Conservation (phyloP, 306 rosid genomes). For the Corylus avellana region DNA sequence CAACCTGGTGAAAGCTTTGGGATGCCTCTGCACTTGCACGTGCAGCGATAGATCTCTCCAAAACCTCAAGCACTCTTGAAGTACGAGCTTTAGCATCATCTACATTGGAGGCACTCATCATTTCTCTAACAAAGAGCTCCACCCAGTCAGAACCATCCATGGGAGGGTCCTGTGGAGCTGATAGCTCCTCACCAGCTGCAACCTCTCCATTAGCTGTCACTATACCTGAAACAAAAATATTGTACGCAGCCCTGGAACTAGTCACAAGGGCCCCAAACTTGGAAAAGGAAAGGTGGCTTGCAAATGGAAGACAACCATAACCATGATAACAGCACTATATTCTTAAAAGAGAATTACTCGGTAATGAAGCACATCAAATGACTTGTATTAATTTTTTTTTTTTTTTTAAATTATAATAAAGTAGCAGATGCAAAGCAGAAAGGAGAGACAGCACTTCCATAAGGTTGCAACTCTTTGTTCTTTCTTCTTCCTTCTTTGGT, state of each 20-base stretch:
- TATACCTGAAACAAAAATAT: conserved; percentile 34
- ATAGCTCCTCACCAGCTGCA: conserved; percentile 37
- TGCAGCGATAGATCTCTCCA: conserved; percentile 69
- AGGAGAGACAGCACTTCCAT: conserved; percentile 4
- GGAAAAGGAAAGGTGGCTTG: not conserved
- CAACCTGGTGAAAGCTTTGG: conserved; percentile 60
- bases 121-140: conserved; percentile 73
- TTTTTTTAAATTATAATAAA: not conserved
- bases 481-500: not conserved
- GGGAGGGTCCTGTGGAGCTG: conserved; percentile 39
- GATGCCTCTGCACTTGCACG: conserved; percentile 62
- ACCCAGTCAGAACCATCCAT: conserved; percentile 79
- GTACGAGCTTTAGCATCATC: conserved; percentile 85
- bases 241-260: not conserved
- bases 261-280: not conserved
- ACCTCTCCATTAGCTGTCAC: conserved; percentile 42
- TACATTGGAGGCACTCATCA: conserved; percentile 72
- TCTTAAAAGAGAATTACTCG: not conserved
- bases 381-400: not conserved
- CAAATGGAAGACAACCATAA: not conserved
- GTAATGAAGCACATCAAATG: not conserved
- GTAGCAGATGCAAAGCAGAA: not conserved
- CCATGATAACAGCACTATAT: not conserved
- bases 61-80: conserved; percentile 67
- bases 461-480: not conserved